Evolutionary conservation across 352 stramenopile species (phyloP).

Genomic region (Phytophthora litchii): DNA sequence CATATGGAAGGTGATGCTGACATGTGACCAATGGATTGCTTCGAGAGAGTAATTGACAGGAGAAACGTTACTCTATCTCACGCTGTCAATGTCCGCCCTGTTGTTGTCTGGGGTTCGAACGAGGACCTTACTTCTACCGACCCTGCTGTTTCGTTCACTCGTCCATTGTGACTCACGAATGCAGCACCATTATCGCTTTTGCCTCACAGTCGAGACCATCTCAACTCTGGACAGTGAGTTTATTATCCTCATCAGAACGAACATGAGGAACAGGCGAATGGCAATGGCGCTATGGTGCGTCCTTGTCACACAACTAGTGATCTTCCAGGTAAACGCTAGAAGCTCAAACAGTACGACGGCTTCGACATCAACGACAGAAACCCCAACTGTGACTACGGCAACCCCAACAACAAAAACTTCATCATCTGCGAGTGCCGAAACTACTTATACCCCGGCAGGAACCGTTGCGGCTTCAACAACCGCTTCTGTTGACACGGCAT

Average conservation of each 20-base stretch:
- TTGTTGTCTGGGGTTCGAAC: constrained; percentile 25
- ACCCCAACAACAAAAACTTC: constrained; percentile 11
- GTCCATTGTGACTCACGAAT: constrained; percentile 23
- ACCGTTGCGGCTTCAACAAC: constrained; percentile 19
- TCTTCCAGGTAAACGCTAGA: constrained; percentile 2
- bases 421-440: constrained; percentile 7
- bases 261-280: constrained; percentile 8
- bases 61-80: constrained; percentile 25
- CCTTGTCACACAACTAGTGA: constrained; percentile 3
- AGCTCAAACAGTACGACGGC: constrained; percentile 28
- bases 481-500: constrained; percentile 18
- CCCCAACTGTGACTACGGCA: constrained; percentile 17
- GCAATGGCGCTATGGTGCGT: constrained; percentile 15
- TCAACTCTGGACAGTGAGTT: constrained; percentile 5
- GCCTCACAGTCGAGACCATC: constrained; percentile 6
- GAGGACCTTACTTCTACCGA: constrained; percentile 29
- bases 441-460: constrained; percentile 14
- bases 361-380: constrained; percentile 17
- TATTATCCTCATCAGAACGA: constrained; percentile 1
- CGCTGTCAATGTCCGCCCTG: constrained; percentile 23
- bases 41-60: constrained; percentile 20
- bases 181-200: constrained; percentile 28
- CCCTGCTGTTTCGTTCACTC: constrained; percentile 33
- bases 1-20: constrained; percentile 16
- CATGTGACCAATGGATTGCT: constrained; percentile 33